These are phyloP conservation scores for Musa troglodytarum DNA, from an alignment of 176 grass and related monocot genomes.

Conservation along the genomic window DNA sequence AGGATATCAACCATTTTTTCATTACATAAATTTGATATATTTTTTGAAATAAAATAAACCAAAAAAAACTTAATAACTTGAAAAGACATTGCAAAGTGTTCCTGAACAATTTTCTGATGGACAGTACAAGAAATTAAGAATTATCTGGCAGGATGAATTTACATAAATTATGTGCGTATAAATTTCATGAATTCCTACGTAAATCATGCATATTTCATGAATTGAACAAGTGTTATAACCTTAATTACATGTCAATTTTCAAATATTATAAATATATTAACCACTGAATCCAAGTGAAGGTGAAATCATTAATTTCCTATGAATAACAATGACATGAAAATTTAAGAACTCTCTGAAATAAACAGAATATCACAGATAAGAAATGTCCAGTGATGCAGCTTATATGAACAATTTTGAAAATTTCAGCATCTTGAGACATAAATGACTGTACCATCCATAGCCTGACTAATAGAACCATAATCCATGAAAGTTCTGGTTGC, in stretches of 20 bases:
- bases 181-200: no score
- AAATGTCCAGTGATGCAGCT: not conserved
- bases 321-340: not conserved
- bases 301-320: not conserved
- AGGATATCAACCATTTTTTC: no score
- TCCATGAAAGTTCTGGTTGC: constrained; percentile 69
- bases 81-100: no score
- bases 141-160: not conserved
- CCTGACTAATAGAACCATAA: constrained; percentile 57
- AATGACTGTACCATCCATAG: constrained; percentile 46
- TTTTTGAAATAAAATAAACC: not conserved
- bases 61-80: not conserved
- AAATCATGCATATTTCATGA: no score
- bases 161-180: not conserved
- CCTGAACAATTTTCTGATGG: no score
- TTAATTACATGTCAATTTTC: not conserved
- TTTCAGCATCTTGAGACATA: not conserved
- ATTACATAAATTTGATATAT: not conserved
- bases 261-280: not conserved
- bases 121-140: not conserved
- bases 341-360: not conserved
- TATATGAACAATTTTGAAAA: not conserved
- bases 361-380: not conserved
- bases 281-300: not conserved
- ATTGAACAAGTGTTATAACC: not conserved